phyloP scores from a whole-genome alignment of 257 asterid genomes.

The Coffea eugenioides region DNA sequence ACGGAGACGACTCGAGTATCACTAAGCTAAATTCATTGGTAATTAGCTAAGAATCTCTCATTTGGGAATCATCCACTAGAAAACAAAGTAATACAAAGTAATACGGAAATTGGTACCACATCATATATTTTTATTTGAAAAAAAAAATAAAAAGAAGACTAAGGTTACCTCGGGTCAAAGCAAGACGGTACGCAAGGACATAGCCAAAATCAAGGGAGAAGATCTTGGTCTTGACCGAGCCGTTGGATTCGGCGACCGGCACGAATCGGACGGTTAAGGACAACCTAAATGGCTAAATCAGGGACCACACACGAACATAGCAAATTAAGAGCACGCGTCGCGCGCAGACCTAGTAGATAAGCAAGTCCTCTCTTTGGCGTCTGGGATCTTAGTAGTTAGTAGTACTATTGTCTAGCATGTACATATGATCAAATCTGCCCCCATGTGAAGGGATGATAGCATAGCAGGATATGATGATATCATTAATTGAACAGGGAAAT shows the following conservation, averaged over 20 bases:
- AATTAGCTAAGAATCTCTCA: not conserved
- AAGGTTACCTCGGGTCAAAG: not conserved
- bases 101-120: not conserved
- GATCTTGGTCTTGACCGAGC: not conserved
- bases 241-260: not conserved
- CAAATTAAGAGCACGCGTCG: not conserved
- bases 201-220: not conserved
- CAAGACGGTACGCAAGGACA: not conserved
- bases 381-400: not conserved
- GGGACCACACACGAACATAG: not conserved
- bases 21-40: no score
- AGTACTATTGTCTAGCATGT: not conserved
- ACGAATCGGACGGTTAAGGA: not conserved
- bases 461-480: constrained; percentile 18
- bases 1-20: no score
- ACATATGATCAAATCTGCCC: not conserved
- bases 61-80: not conserved
- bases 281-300: no score
- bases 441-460: constrained; percentile 8
- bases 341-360: not conserved
- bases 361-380: not conserved
- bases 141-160: no score
- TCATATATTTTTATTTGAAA: not conserved
- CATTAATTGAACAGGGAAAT: constrained; percentile 25
- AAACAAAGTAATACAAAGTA: not conserved